Evolutionary conservation across 1,139 yeast species (phyloP), one percentile per base, ranked within the genome.

Genomic region (Kodamaea plutei): DNA sequence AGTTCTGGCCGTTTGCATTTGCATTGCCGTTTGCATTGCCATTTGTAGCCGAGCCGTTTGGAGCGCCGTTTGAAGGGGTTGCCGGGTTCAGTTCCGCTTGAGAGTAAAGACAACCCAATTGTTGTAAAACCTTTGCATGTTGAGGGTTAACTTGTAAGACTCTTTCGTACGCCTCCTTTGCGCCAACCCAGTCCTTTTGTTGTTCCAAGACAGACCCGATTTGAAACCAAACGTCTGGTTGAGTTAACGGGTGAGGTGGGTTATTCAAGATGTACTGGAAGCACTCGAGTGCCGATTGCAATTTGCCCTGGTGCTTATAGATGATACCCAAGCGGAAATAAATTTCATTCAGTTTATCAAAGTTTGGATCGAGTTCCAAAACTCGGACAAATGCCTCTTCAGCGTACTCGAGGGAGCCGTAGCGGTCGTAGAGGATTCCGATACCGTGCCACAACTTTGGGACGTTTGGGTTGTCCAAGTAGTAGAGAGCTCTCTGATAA

Each of bases 371-470:
- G 67, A 91, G 76, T 54, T 89, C 96, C 57, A 91, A 69, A 9
- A 91, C 98, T 47, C 95, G 79, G 22, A 93, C 94, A 62, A 91
- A 91, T 4, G 98, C 97, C 56, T 91, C 98, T 56, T 91, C 97
- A 4, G 98, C 98, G 50, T 89, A 91, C 58, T 89, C 97, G 45
- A 89, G 66, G 6, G 95, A 84, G 10, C 97, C 98, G 56, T 91
- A 91, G 31, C 98, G 72, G 56, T 91, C 98, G 56, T 91, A 91
- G 39, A 91, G 68, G 39, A 91, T 91, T 23, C 98, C 98, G 46
- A 91, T 91, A 0, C 98, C 98, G 57, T 91, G 96, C 97, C 98
- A 91, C 46, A 89, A 73, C 56, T 88, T 88, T 33, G 98, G 97
- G 30, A 89, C 96, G 47, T 88, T 87, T 30, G 96, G 95, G 52